A percentile compares a stretch with the other conserved stretches of the same genome.
phyloP scores from a whole-genome alignment of 768 basidiomycete genomes.

The Mycena polygramma region DNA sequence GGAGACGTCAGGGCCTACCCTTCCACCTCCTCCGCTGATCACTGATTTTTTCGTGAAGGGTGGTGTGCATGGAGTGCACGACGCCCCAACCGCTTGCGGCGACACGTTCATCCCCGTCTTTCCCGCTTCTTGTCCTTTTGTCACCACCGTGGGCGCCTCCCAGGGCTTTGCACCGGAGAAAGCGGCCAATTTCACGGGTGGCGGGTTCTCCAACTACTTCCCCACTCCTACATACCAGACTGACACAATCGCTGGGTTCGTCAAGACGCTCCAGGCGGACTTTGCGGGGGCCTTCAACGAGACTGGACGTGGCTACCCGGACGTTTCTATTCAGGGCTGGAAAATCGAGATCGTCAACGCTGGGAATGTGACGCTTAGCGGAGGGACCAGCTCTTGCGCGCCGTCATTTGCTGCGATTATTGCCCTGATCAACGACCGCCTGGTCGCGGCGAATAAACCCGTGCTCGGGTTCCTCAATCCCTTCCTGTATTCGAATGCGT shows the following conservation, averaged over 20 bases:
- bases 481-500: background rate
- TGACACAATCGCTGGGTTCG: conserved; percentile 42
- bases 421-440: conserved; percentile 58
- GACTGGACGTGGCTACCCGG: conserved; percentile 39
- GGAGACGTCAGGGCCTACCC: conserved; percentile 5
- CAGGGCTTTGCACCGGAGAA: conserved; percentile 15
- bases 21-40: background rate
- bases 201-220: conserved; percentile 57
- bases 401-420: conserved; percentile 60
- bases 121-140: conserved; percentile 21
- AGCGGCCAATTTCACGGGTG: conserved; percentile 41
- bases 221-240: conserved; percentile 49
- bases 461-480: conserved; percentile 49
- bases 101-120: conserved; percentile 45
- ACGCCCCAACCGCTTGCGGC: conserved; percentile 31
- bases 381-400: conserved; percentile 59
- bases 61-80: conserved; percentile 9
- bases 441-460: conserved; percentile 44
- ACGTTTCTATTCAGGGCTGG: conserved; percentile 27
- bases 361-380: conserved; percentile 15
- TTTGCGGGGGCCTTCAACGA: conserved; percentile 18
- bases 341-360: conserved; percentile 2
- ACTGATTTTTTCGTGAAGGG: background rate
- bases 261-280: conserved; percentile 33
- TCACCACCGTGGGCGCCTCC: conserved; percentile 18